Percentiles rank a stretch among this genome's conserved stretches.
Evolutionary conservation across 1,139 yeast species (phyloP).

Genomic region (Lodderomyces margitis): DNA sequence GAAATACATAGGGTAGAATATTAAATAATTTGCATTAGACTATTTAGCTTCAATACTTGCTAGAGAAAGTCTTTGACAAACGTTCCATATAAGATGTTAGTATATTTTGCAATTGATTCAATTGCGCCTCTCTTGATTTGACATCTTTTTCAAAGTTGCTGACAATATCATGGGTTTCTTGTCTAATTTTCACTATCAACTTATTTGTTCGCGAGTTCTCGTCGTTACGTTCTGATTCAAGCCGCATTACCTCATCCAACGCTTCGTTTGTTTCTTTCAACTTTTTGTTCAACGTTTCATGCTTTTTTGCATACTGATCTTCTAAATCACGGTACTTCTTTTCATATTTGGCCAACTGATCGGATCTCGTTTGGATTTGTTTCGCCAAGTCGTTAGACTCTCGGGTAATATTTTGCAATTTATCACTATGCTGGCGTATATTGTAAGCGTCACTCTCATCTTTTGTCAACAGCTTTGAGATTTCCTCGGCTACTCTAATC

Average conservation of each 20-base stretch:
- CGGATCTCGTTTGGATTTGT: constrained; percentile 46
- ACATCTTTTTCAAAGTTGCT: constrained; percentile 53
- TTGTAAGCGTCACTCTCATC: constrained; percentile 44
- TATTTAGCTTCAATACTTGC: neutral
- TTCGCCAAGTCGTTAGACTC: constrained; percentile 50
- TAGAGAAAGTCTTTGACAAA: constrained; percentile 6
- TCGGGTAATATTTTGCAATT: constrained; percentile 43
- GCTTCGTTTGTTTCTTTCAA: constrained; percentile 46
- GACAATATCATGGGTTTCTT: constrained; percentile 41
- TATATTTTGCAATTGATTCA: constrained; percentile 54
- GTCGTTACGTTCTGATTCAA: constrained; percentile 50
- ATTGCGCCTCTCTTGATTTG: constrained; percentile 51
- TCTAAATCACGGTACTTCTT: constrained; percentile 54
- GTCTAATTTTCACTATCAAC: constrained; percentile 48
- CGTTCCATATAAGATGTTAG: constrained; percentile 32
- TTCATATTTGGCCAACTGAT: constrained; percentile 52
- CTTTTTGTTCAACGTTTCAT: constrained; percentile 42
- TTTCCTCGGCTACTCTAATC: constrained; percentile 55
- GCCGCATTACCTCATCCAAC: constrained; percentile 48
- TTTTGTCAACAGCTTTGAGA: constrained; percentile 49
- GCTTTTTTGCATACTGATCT: constrained; percentile 48
- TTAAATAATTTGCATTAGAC: neutral
- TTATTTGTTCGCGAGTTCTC: constrained; percentile 50
- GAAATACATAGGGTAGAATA: too few species aligned
- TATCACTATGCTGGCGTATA: constrained; percentile 43